phyloP scores from a whole-genome alignment of 352 stramenopile genomes.

The Globisporangium paddicum region DNA sequence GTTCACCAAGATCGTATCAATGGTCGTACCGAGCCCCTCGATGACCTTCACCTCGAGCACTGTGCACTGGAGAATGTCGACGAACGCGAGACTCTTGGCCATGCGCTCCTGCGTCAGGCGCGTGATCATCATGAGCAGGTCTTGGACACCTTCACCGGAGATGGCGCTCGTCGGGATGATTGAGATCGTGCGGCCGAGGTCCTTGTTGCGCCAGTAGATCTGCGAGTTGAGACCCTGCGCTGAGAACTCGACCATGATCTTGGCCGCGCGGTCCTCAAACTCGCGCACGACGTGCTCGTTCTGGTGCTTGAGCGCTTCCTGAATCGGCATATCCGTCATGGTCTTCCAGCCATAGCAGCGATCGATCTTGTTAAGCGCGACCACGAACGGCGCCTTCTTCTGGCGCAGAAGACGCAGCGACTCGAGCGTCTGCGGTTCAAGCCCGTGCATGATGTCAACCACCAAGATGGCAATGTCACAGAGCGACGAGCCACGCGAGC shows the following conservation, averaged over 20 bases:
- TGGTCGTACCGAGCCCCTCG: slow-evolving; percentile 97
- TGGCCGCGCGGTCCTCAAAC: slow-evolving; percentile 92
- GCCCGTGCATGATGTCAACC: slow-evolving; percentile 99
- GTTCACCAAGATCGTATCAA: slow-evolving; percentile 99
- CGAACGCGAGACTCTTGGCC: slow-evolving; percentile 85
- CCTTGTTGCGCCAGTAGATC: slow-evolving; percentile 99
- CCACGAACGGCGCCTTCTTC: slow-evolving; percentile 96
- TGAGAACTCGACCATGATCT: slow-evolving; percentile 94
- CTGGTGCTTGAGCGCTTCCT: slow-evolving; percentile 87
- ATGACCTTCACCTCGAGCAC: slow-evolving; percentile 99
- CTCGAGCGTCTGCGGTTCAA: slow-evolving; percentile 99
- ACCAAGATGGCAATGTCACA: slow-evolving; percentile 99
- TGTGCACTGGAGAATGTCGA: slow-evolving; percentile 94
- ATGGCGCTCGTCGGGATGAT: slow-evolving; percentile 98
- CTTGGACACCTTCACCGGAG: slow-evolving; percentile 97
- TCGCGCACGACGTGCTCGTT: slow-evolving; percentile 94
- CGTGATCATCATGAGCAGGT: slow-evolving; percentile 97
- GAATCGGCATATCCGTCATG: slow-evolving; percentile 92
- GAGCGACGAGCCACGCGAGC: slow-evolving; percentile 94
- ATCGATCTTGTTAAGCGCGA: slow-evolving; percentile 99
- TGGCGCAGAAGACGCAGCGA: slow-evolving; percentile 96
- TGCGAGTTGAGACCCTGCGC: slow-evolving; percentile 98
- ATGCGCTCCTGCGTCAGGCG: slow-evolving; percentile 95
- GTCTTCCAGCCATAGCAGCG: slow-evolving; percentile 98
- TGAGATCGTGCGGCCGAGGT: slow-evolving; percentile 94